A percentile compares a stretch with the other conserved stretches of the same genome.
These are phyloP conservation scores for Tricholoma hemisulphureum DNA, from an alignment of 768 basidiomycete species.

Conservation along the genomic window DNA sequence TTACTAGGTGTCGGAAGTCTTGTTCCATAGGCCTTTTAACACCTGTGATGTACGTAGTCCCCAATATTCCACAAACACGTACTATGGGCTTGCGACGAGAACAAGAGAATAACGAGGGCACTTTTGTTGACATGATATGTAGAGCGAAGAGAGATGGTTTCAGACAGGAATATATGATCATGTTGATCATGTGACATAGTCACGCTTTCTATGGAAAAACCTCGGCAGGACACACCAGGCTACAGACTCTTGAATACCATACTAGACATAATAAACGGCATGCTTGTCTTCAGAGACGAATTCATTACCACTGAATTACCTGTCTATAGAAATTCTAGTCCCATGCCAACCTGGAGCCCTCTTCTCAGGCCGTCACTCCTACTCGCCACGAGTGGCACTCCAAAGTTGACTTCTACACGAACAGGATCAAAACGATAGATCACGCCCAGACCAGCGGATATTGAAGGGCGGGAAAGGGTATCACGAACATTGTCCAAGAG, in stretches of 20 bases:
- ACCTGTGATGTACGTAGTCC: not conserved
- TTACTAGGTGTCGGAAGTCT: not conserved
- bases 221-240: too few relatives aligned
- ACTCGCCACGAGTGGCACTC: conserved; percentile 72
- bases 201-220: too few relatives aligned
- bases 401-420: conserved; percentile 86
- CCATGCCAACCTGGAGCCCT: conserved; percentile 81
- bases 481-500: conserved; percentile 38
- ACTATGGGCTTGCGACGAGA: too few relatives aligned
- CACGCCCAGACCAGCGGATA: conserved; percentile 80
- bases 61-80: too few relatives aligned
- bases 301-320: not conserved
- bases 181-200: too few relatives aligned
- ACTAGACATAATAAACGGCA: too few relatives aligned
- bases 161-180: too few relatives aligned
- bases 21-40: not conserved
- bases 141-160: too few relatives aligned
- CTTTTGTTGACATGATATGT: too few relatives aligned
- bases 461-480: conserved; percentile 55
- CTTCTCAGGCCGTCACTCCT: conserved; percentile 63
- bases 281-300: not conserved
- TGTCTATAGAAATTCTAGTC: conserved; percentile 70
- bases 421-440: conserved; percentile 82
- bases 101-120: too few relatives aligned
- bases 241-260: too few relatives aligned